Evolutionary conservation across 441 rosid species (phyloP).

Genomic region (Adansonia gregorii): DNA sequence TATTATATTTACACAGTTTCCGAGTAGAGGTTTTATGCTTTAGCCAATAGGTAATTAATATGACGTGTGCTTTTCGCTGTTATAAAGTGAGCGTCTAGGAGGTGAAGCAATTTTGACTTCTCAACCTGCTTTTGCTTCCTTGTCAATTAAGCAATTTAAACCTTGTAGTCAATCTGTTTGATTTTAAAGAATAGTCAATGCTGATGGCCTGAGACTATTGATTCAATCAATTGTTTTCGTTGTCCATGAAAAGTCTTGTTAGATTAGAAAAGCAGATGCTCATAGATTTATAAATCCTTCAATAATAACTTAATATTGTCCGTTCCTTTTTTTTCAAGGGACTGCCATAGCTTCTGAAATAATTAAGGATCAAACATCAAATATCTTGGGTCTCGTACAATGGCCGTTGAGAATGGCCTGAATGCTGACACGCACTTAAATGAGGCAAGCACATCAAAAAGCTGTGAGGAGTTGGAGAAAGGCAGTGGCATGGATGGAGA

Average conservation of each 20-base stretch:
- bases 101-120: no score
- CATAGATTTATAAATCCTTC: background rate
- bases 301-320: background rate
- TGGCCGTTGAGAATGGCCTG: no score
- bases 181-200: background rate
- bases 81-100: no score
- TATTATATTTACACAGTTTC: background rate
- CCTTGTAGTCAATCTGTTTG: background rate
- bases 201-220: background rate
- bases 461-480: background rate
- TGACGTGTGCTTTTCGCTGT: background rate
- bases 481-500: constrained; percentile 8
- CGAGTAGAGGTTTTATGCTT: background rate
- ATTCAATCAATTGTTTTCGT: background rate
- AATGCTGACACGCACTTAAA: background rate
- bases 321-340: background rate
- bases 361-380: background rate
- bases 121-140: background rate
- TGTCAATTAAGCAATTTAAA: constrained; percentile 6
- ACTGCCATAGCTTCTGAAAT: background rate
- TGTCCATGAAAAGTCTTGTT: background rate
- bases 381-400: no score
- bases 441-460: background rate
- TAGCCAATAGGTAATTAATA: background rate
- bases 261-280: no score